Evolutionary conservation across 805 yeast species (phyloP).

Genomic region (Candida schatavii): DNA sequence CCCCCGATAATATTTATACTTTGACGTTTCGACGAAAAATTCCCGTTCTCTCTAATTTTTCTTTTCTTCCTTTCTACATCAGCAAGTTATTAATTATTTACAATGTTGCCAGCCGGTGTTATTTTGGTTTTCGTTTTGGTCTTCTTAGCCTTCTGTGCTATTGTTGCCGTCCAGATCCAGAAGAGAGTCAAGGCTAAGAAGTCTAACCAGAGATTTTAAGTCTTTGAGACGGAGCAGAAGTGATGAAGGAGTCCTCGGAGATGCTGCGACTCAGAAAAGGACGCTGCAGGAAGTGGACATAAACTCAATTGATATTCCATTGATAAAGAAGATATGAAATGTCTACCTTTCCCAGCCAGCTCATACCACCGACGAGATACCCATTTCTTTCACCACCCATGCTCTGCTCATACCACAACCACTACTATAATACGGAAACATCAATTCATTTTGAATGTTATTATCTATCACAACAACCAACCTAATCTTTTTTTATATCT

Average conservation of each 20-base stretch:
- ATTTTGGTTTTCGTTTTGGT: conserved; percentile 62
- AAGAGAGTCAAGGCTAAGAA: conserved; percentile 44
- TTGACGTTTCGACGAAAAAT: conserved; percentile 1
- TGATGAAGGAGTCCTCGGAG: too few relatives aligned
- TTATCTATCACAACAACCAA: conserved; percentile 2
- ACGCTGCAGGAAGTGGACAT: too few relatives aligned
- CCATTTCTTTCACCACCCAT: too few relatives aligned
- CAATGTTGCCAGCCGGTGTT: conserved; percentile 73
- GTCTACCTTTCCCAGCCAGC: too few relatives aligned
- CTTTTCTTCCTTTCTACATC: conserved; percentile 6
- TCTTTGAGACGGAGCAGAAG: conserved; percentile 1
- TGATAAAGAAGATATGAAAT: too few relatives aligned
- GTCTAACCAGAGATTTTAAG: conserved; percentile 40
- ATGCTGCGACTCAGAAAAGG: too few relatives aligned
- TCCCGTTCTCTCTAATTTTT: conserved; percentile 5
- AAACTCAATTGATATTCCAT: too few relatives aligned
- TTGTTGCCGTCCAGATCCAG: conserved; percentile 34
- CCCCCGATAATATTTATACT: conserved; percentile 4
- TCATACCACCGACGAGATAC: too few relatives aligned
- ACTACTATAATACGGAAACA: conserved; percentile 1
- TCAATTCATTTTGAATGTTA: not conserved
- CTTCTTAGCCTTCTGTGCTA: conserved; percentile 44
- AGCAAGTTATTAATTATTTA: conserved; percentile 17
- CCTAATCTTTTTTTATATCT: conserved; percentile 1
- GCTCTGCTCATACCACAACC: too few relatives aligned